Percentiles rank a stretch among this genome's conserved stretches.
phyloP scores from a whole-genome alignment of 495 filamentous ascomycete species.

The Xylaria longipes region DNA sequence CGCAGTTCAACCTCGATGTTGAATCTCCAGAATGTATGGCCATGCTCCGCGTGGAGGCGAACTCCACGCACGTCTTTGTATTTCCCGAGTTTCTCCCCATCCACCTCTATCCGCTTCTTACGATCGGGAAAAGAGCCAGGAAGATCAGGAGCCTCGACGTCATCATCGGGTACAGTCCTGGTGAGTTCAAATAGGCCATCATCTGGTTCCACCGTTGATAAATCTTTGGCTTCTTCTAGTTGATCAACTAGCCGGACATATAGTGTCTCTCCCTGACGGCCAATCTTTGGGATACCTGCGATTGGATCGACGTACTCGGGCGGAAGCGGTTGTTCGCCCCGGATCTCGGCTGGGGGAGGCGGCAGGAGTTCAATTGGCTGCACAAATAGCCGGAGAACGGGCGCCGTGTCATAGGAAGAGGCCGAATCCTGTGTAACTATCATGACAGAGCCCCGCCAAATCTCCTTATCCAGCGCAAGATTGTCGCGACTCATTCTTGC shows the following conservation, averaged over 20 bases:
- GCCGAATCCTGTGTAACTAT: slow-evolving; percentile 85
- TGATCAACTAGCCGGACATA: slow-evolving; percentile 88
- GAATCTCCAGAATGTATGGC: slow-evolving; percentile 96
- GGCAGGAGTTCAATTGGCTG: slow-evolving; percentile 86
- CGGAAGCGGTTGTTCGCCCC: slow-evolving; percentile 67
- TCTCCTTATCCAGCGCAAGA: slow-evolving; percentile 64
- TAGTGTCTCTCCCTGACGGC: slow-evolving; percentile 77
- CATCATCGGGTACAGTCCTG: slow-evolving; percentile 48
- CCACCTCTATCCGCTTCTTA: slow-evolving; percentile 53
- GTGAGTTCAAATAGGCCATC: slow-evolving; percentile 76
- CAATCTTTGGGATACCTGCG: slow-evolving; percentile 84
- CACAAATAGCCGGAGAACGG: slow-evolving; percentile 79
- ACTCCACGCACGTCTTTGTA: slow-evolving; percentile 81
- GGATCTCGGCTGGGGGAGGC: slow-evolving; percentile 74
- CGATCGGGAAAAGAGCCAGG: slow-evolving; percentile 55
- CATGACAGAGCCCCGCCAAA: slow-evolving; percentile 93
- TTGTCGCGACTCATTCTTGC: slow-evolving; percentile 41
- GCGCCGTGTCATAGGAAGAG: slow-evolving; percentile 80
- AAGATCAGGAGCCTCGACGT: slow-evolving; percentile 42
- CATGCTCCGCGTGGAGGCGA: slow-evolving; percentile 82
- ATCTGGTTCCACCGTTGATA: slow-evolving; percentile 78
- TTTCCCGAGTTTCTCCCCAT: slow-evolving; percentile 77
- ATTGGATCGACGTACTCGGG: slow-evolving; percentile 88
- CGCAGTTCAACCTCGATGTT: slow-evolving; percentile 89
- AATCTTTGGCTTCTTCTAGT: slow-evolving; percentile 71